These are phyloP conservation scores for Bromus sterilis DNA, from an alignment of 176 grass and related monocot genomes.

Conservation along the genomic window DNA sequence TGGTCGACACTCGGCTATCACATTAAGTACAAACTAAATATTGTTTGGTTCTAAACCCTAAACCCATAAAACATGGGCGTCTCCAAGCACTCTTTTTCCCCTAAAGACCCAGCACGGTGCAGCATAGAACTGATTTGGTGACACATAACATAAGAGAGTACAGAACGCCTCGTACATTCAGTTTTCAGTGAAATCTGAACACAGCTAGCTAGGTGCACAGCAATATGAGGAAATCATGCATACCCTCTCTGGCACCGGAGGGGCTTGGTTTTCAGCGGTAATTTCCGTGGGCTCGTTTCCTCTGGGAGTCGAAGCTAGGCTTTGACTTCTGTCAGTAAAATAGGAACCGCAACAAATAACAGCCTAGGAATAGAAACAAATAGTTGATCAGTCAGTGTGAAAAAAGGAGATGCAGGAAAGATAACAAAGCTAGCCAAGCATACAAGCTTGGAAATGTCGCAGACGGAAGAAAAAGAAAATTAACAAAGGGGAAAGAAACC, in stretches of 20 bases:
- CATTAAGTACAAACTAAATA: background rate
- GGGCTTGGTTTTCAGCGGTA: background rate
- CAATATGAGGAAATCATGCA: background rate
- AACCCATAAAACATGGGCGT: background rate
- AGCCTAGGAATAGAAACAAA: background rate
- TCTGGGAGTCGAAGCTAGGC: background rate
- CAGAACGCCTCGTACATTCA: background rate
- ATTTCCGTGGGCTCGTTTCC: background rate
- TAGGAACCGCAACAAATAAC: background rate
- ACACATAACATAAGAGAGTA: background rate
- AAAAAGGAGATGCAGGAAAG: background rate
- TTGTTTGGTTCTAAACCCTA: no score
- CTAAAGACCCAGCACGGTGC: background rate
- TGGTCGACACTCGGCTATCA: background rate
- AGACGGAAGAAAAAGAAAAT: no score
- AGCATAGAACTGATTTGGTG: background rate
- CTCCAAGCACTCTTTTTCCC: background rate
- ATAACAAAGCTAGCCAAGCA: background rate
- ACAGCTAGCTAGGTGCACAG: background rate
- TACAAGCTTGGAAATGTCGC: constrained; percentile 18
- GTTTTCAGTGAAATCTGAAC: background rate
- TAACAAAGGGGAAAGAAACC: background rate
- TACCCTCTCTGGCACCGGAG: constrained; percentile 43
- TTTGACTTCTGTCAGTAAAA: background rate
- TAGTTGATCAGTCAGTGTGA: background rate